Evolutionary conservation across 2,329 filamentous ascomycete genomes (phyloP), one percentile per base, ranked within the genome.

Genomic region (Paracoccidioides brasiliensis): DNA sequence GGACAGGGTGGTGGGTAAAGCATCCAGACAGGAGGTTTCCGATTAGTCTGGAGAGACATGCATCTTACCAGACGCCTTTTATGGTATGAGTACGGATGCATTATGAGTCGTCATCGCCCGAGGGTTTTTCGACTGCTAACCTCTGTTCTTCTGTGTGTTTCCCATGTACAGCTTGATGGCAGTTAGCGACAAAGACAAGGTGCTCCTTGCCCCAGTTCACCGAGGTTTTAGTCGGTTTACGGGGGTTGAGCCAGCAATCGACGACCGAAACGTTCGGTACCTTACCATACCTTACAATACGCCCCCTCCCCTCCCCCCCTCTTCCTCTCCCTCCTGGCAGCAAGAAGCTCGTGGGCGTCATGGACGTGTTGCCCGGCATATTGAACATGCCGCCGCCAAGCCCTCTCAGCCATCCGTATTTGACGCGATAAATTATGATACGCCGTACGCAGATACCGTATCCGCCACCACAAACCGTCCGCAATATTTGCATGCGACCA

Each of bases 401-500:
- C 9, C 14, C 35, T n/a, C 28, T n/a, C 5, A 10, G 12, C 44
- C 33, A 22, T 32, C 33, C 22, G 52, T 45, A 58, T n/a, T 15
- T 22, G 32, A 6, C 43, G 5, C 38, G 40, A 7, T 40, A 37
- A 38, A 30, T 37, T 46, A 32, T 37, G 35, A 43, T 53, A 53
- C 35, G 6, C 41, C 33, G 8, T 37, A 37, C 40, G 40, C 15
- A 33, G 14, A 48, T 32, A 52, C 52, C 35, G 53, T 40, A 44
- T 44, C 43, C 54, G 53, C 44, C 54, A 52, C 44, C 43, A 28
- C 46, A 28, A 52, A 40, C 35, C 46, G 22, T 54, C 46, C 54
- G 49, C 38, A 52, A 48, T 32, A 3, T 7, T 12, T 45, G 50
- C 57, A 57, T 59, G 58, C 58, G 56, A 50, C 58, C 57, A 49